A percentile compares a stretch with the other conserved stretches of the same genome.
phyloP scores from a whole-genome alignment of 371 early-diverging fungal species.

The Capniomyces stellatus region DNA sequence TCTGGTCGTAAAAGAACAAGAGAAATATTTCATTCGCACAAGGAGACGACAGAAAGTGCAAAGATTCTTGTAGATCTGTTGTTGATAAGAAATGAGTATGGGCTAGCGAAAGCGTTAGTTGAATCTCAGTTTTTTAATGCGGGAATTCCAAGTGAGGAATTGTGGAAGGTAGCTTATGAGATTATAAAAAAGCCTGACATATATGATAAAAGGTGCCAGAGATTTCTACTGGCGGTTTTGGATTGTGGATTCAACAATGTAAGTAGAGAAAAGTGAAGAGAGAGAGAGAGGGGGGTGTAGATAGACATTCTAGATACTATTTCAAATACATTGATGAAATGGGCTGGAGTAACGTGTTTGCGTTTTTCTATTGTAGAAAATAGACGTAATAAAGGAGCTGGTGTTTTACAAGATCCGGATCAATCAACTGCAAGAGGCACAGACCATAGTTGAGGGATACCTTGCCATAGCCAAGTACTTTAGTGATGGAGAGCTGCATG shows the following conservation, averaged over 20 bases:
- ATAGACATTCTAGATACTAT: no score
- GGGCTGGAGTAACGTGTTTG: no score
- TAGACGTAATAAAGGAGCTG: slow-evolving; percentile 1
- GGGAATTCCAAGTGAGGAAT: background rate
- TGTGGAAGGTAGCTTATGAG: background rate
- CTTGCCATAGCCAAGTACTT: background rate
- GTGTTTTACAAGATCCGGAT: background rate
- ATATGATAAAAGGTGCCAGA: background rate
- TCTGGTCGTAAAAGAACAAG: no score
- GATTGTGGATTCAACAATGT: slow-evolving; percentile 1
- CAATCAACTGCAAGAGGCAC: background rate
- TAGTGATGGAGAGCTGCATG: background rate
- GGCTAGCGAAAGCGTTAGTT: background rate
- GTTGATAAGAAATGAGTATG: no score
- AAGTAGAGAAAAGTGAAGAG: background rate
- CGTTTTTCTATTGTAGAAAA: no score
- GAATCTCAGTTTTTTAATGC: background rate
- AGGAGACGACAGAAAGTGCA: no score
- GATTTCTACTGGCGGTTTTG: background rate
- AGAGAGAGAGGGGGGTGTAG: no score
- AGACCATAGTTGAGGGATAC: background rate
- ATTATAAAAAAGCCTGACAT: background rate
- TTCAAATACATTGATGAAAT: no score
- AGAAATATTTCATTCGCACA: no score
- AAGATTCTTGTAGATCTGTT: no score